These are phyloP conservation scores for Dinochytrium kinnereticum DNA, from an alignment of 371 early-diverging fungal species.

Conservation along the genomic window DNA sequence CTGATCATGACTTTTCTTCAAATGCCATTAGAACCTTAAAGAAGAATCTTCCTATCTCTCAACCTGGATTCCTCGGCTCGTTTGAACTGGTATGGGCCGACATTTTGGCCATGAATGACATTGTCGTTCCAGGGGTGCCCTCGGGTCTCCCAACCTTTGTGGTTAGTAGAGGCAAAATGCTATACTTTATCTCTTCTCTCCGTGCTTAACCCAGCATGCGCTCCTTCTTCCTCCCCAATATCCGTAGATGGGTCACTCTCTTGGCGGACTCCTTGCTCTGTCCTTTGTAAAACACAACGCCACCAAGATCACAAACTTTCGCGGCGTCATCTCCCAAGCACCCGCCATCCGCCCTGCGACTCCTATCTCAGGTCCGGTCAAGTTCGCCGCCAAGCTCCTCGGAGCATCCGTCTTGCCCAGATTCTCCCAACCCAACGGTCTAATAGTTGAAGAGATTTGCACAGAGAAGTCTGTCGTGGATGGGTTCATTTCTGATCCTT, in stretches of 20 bases:
- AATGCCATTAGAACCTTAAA: slow-evolving; percentile 23
- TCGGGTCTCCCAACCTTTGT: slow-evolving; percentile 30
- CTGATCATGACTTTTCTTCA: no score
- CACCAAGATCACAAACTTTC: slow-evolving; percentile 23
- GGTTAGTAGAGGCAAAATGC: slow-evolving; percentile 13
- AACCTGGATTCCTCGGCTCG: slow-evolving; percentile 19
- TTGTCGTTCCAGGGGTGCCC: slow-evolving; percentile 21
- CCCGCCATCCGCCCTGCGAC: slow-evolving; percentile 25
- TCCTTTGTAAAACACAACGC: slow-evolving; percentile 16
- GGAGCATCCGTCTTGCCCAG: slow-evolving; percentile 22
- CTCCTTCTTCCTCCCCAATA: neutral
- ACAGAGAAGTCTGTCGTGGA: slow-evolving; percentile 17
- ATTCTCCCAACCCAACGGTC: slow-evolving; percentile 30
- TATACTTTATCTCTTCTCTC: neutral
- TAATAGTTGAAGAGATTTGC: slow-evolving; percentile 25
- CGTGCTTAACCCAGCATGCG: no score
- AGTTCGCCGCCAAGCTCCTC: slow-evolving; percentile 14
- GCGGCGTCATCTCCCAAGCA: slow-evolving; percentile 38
- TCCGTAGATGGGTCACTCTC: slow-evolving; percentile 32
- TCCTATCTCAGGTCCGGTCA: slow-evolving; percentile 10
- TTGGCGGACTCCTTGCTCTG: slow-evolving; percentile 43
- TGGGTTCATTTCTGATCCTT: slow-evolving; percentile 27
- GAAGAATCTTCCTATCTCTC: slow-evolving; percentile 16
- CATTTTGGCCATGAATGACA: slow-evolving; percentile 21
- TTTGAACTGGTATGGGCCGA: slow-evolving; percentile 28